phyloP scores from a whole-genome alignment of 2,329 filamentous ascomycete genomes.

The Fusarium keratoplasticum region DNA sequence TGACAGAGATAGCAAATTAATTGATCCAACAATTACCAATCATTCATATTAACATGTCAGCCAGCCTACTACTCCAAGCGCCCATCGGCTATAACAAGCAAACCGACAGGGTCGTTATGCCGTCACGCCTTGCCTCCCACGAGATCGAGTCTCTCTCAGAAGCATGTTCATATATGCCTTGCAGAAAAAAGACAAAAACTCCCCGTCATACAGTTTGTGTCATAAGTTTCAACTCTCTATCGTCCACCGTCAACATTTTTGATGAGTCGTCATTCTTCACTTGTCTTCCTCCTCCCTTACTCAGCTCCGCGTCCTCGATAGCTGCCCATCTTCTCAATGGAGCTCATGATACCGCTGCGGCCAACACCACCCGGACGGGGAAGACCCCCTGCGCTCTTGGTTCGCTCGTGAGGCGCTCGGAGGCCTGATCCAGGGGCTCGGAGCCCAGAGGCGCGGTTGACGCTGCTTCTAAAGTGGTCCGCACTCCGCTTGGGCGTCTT shows the following conservation, averaged over 20 bases:
- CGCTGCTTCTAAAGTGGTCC: conserved; percentile 58
- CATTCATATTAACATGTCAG: conserved; percentile 20
- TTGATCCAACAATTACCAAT: conserved; percentile 22
- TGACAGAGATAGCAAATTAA: conserved; percentile 12
- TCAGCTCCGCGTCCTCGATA: conserved; percentile 58
- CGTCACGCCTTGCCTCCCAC: conserved; percentile 23
- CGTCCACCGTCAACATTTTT: conserved; percentile 18
- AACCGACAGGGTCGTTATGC: conserved; percentile 17
- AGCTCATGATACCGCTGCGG: conserved; percentile 82
- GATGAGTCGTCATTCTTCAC: conserved; percentile 10
- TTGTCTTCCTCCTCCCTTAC: conserved; percentile 24
- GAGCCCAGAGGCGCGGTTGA: conserved; percentile 68
- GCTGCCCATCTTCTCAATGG: conserved; percentile 88
- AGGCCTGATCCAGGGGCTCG: conserved; percentile 68
- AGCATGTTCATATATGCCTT: conserved; percentile 27
- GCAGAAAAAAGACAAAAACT: conserved; percentile 27
- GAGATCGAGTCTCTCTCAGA: conserved; percentile 10
- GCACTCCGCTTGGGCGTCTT: conserved; percentile 49
- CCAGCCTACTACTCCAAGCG: conserved; percentile 14
- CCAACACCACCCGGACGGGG: conserved; percentile 61
- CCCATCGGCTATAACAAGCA: conserved; percentile 22
- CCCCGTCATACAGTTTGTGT: conserved; percentile 40
- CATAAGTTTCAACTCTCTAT: conserved; percentile 34
- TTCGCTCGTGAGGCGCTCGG: conserved; percentile 57
- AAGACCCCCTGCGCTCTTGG: conserved; percentile 58